phyloP scores from a whole-genome alignment of 2,329 filamentous ascomycete genomes.

The Myriosclerotinia curreyana region DNA sequence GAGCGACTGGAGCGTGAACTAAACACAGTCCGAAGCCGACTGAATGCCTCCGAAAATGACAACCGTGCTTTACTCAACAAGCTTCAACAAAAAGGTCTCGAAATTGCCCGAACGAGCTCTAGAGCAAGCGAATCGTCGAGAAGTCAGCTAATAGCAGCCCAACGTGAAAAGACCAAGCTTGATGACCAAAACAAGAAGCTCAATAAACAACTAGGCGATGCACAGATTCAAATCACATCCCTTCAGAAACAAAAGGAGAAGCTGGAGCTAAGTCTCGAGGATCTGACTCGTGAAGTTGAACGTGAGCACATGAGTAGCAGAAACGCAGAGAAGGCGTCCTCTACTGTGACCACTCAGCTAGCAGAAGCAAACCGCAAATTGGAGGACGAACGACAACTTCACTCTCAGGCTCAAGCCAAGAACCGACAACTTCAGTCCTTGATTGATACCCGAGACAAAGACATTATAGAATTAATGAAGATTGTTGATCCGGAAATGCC shows the following conservation, averaged over 20 bases:
- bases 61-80: slow-evolving; percentile 95
- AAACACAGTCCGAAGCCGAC: slow-evolving; percentile 82
- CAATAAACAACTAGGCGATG: slow-evolving; percentile 79
- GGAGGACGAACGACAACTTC: slow-evolving; percentile 84
- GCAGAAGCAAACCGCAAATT: slow-evolving; percentile 86
- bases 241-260: slow-evolving; percentile 95
- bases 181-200: slow-evolving; percentile 82
- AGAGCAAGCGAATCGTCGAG: slow-evolving; percentile 81
- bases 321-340: slow-evolving; percentile 85
- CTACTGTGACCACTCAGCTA: slow-evolving; percentile 74
- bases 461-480: slow-evolving; percentile 79
- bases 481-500: slow-evolving; percentile 71
- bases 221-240: slow-evolving; percentile 76
- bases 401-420: slow-evolving; percentile 80
- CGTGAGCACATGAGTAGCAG: slow-evolving; percentile 86
- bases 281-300: slow-evolving; percentile 87
- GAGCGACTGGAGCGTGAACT: slow-evolving; percentile 89
- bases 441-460: slow-evolving; percentile 74
- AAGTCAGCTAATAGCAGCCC: slow-evolving; percentile 69
- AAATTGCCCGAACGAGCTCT: slow-evolving; percentile 87
- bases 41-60: slow-evolving; percentile 92
- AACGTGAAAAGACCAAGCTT: slow-evolving; percentile 75
- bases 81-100: slow-evolving; percentile 92
- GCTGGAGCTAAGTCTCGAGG: slow-evolving; percentile 80
- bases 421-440: slow-evolving; percentile 76